Evolutionary conservation across 2,329 filamentous ascomycete genomes (phyloP), one percentile per base, ranked within the genome.

Genomic region (Scedosporium aurantiacum): DNA sequence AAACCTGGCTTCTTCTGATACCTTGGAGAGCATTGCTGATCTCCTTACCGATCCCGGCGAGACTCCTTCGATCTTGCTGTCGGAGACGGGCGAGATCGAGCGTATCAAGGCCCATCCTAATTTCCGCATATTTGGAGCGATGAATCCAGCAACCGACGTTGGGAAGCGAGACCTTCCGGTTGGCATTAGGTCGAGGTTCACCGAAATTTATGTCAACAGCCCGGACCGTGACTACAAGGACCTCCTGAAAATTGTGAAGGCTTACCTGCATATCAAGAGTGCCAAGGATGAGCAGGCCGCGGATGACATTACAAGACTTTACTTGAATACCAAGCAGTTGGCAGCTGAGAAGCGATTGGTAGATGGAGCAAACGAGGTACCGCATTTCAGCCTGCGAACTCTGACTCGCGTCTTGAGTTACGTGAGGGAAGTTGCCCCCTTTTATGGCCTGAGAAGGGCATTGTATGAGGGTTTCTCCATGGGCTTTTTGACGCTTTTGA

Each of bases 131-230:
- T 99, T 99, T 70, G 95, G 90, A 59, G 94, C 95, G 28, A 99
- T 99, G 94, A 99, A 99, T 69, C 94, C 94, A 32, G 94, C 94
- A 4, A 99, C 94, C 2, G 94, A 99, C 76, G 86, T 97, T 61
- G 94, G 95, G 63, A 99, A 99, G 75, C 87, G 93, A 61, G 94
- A 99, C 72, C 78, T 99, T 16, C 91, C 93, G 0, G 85, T 90
- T 61, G 92, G 93, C 1, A 84, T 97, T 52, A 82, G 93, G 61
- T 96, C 92, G 7, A 84, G 92, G 57, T 99, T 99, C 70, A 97
- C 94, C 0, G 94, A 99, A 72, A 80, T 99, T 23, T 99, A 96
- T 70, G 91, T 99, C 25, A 85, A 90, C 61, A 94, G 91, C 66
- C 93, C 94, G 0, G 94, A 99, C 70, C 85, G 81, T 63, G 89